A percentile compares a stretch with the other conserved stretches of the same genome.
Conservation (phyloP, 352 stramenopile species). For the Pythium scleroteichum region DNA sequence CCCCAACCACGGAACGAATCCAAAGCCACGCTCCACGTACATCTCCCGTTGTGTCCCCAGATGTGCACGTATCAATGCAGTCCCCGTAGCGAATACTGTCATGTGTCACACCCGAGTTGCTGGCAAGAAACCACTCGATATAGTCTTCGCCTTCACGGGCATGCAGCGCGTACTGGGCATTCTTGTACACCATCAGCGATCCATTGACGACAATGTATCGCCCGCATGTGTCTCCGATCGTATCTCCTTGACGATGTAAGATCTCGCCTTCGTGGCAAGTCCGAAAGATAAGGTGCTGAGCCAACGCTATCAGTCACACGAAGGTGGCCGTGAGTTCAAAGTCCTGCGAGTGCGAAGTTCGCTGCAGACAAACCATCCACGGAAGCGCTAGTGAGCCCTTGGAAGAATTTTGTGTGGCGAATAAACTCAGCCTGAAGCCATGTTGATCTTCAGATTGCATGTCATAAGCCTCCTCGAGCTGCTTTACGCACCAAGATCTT, state of each 20-base stretch:
- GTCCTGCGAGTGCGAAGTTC: neutral
- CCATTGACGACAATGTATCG: slow-evolving; percentile 45
- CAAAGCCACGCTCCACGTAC: slow-evolving; percentile 24
- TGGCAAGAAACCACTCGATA: slow-evolving; percentile 29
- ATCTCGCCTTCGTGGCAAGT: slow-evolving; percentile 45
- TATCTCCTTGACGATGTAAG: slow-evolving; percentile 42
- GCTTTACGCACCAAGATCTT: slow-evolving; percentile 50
- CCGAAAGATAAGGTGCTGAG: slow-evolving; percentile 34
- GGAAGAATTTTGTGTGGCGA: slow-evolving; percentile 34
- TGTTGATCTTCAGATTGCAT: neutral
- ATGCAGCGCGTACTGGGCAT: slow-evolving; percentile 19
- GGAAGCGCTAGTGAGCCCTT: slow-evolving; percentile 34
- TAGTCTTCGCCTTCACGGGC: slow-evolving; percentile 35
- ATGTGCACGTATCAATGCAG: slow-evolving; percentile 37
- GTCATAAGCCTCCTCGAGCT: too few species aligned
- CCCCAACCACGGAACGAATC: neutral
- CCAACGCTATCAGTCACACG: slow-evolving; percentile 29
- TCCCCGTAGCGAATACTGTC: slow-evolving; percentile 36
- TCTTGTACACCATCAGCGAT: slow-evolving; percentile 46
- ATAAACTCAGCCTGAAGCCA: slow-evolving; percentile 39
- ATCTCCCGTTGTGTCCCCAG: slow-evolving; percentile 42
- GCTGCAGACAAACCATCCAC: slow-evolving; percentile 33
- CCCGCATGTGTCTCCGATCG: slow-evolving; percentile 37
- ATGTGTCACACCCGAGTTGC: slow-evolving; percentile 4
- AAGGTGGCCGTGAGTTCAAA: too few species aligned